Base-by-base conservation (phyloP, 768 basidiomycete species). In the Leccinum rimulosum region DNA sequence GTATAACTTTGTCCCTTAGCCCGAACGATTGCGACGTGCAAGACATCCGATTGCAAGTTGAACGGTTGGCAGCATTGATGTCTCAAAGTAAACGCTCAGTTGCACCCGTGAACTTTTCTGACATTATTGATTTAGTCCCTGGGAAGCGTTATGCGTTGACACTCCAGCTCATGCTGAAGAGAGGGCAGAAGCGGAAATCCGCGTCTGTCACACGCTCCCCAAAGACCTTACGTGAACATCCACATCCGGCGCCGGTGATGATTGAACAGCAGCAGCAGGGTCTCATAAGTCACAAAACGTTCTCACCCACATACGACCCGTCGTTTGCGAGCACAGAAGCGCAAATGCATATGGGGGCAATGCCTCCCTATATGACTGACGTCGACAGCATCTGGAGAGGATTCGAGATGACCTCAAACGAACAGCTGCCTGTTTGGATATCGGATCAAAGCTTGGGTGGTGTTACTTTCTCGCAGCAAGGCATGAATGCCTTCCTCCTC, bases 61-160 rank as follows among this genome's bases (percentile, higher is more conserved):
- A 95, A 69, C 84, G 84, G 47, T 78, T 98, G 3, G 86, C 89
- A 0, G 78, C 74, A 45, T 78, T 94, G 17, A 84, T 98, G 77
- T 84, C 89, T 2, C 84, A 88, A 71, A 88, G 94, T 95, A 70
- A 67, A 85, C 73, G 30, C 25, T 54, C 40, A 52, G 48, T 50
- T 55, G 45, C 22, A 7, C 47, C 22, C 2, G 53, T 45, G 49
- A 36, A 33, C 47, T 49, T 49, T 54, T 54, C 62, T 62, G 56
- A 62, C 55, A 49, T 36, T n/a, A n/a, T 58, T 22, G 9, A 50
- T 40, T 4, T 67, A 95, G 94, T 95, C 59, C 94, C 95, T 25
- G 95, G 93, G 12, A 93, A 93, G 68, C 86, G 95, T 55, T 98
- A 97, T 65, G 95, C 95, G 9, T 74, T 93, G 38, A 95, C 93